A percentile compares a stretch with the other conserved stretches of the same genome.
Conservation (phyloP, 306 rosid species). For the Pterocarpus macrocarpus region DNA sequence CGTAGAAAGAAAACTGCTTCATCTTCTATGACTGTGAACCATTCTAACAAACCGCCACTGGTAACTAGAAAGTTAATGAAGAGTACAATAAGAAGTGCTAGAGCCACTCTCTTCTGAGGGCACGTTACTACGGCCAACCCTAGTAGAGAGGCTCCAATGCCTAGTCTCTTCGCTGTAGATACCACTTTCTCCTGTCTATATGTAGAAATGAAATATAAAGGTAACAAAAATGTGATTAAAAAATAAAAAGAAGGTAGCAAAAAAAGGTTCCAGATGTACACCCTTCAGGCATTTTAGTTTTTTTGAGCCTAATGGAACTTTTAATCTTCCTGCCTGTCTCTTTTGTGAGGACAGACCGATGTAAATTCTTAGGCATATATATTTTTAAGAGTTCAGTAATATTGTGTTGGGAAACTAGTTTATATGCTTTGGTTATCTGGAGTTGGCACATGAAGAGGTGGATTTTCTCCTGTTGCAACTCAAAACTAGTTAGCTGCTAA, state of each 20-base stretch:
- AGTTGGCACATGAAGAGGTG: background rate
- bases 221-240: background rate
- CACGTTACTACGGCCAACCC: background rate
- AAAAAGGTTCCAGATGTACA: background rate
- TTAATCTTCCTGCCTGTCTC: background rate
- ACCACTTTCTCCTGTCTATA: constrained; percentile 38
- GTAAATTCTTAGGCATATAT: background rate
- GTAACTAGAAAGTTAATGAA: background rate
- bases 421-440: background rate
- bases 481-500: background rate
- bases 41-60: background rate
- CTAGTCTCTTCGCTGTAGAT: constrained; percentile 17
- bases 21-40: constrained; percentile 3
- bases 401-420: background rate
- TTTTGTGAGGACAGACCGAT: background rate
- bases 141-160: background rate
- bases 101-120: background rate
- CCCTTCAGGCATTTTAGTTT: background rate
- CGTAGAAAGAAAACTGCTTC: constrained; percentile 41
- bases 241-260: background rate
- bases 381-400: background rate
- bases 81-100: background rate
- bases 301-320: constrained; percentile 7
- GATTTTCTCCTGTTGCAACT: background rate
- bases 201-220: constrained; percentile 25